Percentiles rank a stretch among this genome's conserved stretches.
These are phyloP conservation scores for Teratosphaeria pseudoeucalypti DNA, from an alignment of 2,329 filamentous ascomycete species.

Conservation along the genomic window DNA sequence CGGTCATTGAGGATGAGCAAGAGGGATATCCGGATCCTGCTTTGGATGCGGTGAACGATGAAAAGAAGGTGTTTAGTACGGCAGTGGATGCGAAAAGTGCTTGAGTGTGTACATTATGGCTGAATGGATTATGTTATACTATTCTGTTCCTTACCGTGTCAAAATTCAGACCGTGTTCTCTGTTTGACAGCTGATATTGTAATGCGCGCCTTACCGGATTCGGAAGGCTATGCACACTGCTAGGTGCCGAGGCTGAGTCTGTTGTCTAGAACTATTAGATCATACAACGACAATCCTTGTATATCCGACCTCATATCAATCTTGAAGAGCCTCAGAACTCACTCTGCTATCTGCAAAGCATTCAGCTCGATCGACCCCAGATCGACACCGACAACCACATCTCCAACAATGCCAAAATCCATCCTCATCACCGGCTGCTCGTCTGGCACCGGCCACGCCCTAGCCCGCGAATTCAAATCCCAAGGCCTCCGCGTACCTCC, in stretches of 20 bases:
- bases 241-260: not conserved
- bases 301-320: not conserved
- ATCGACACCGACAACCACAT: not conserved
- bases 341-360: too few species aligned
- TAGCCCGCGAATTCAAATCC: slow-evolving; percentile 47
- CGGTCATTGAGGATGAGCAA: slow-evolving; percentile 7
- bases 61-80: not conserved
- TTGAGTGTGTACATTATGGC: not conserved
- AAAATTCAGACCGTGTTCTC: too few species aligned
- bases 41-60: not conserved
- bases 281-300: not conserved
- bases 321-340: too few species aligned
- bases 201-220: not conserved
- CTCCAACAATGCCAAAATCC: slow-evolving; percentile 12
- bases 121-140: not conserved
- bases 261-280: not conserved
- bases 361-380: not conserved
- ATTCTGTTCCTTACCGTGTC: too few species aligned
- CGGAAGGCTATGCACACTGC: not conserved
- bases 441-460: slow-evolving; percentile 48
- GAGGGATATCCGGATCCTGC: slow-evolving; percentile 5
- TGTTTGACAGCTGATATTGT: not conserved
- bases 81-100: not conserved
- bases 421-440: slow-evolving; percentile 33
- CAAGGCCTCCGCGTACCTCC: slow-evolving; percentile 42